Evolutionary conservation across 208 protist genomes (phyloP), one percentile per base, ranked within the genome.

Genomic region (Naegleria gruberi): DNA sequence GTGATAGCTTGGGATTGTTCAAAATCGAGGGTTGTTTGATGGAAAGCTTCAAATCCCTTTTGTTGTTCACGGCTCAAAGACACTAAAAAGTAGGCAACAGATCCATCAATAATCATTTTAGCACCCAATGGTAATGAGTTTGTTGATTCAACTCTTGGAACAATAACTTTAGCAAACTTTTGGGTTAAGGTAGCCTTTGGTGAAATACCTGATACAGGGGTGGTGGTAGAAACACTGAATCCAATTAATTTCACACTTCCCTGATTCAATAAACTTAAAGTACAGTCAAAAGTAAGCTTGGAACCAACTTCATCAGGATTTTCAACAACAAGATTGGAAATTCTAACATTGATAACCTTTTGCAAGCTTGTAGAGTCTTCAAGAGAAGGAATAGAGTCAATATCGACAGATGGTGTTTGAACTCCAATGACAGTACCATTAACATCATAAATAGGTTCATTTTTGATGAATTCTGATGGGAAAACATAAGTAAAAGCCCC

Each of bases 401-500:
- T 77, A 8, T n/a, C 8, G 0, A 37, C 65, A 37, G 17, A 30
- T 5, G 17, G 30, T 15, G 17, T 12, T 77, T 77, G 65, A 37
- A 37, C 26, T 19, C 65, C 65, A 77, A 77, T 77, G 34, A 77
- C 30, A 37, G 17, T 37, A 37, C 65, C 65, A n/a, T 77, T 77
- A 26, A 77, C 26, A 77, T 77, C 65, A 77, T 77, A 77, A 77
- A 77, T 77, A 37, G 65, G 65, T 77, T 77, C 65, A 77, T 77
- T 77, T 19, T 37, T 2, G 34, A 77, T 77, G 6, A 77, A 77
- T 12, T 77, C 30, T 19, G 65, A 77, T 77, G 65, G 65, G 30
- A 37, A 77, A 37, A 2, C 30, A 77, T 37, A 77, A 37, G 30
- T 37, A 77, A 77, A 77, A 37, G 30, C 30, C 1, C 65, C 65